Evolutionary conservation across 768 basidiomycete species (phyloP).

Genomic region (Mycena rosella): DNA sequence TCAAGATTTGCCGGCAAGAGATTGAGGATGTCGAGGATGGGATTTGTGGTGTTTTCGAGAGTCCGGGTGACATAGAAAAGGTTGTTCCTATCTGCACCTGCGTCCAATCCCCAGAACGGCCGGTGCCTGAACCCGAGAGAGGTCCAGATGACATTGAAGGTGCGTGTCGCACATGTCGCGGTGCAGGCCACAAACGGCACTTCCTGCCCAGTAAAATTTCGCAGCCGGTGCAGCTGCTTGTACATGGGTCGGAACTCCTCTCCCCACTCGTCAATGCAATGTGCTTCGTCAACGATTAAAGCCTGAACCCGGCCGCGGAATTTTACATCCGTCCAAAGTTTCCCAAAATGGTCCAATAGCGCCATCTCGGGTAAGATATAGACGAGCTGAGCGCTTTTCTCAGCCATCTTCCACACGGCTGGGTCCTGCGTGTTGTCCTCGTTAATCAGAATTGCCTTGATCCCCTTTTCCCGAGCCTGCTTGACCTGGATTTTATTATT

Average conservation of each 20-base stretch:
- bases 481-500: slow-evolving; percentile 3
- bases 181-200: slow-evolving; percentile 45
- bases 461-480: slow-evolving; percentile 10
- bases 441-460: slow-evolving; percentile 15
- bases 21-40: slow-evolving; percentile 36
- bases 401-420: slow-evolving; percentile 1
- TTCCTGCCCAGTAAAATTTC: slow-evolving; percentile 43
- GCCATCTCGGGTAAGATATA: no score
- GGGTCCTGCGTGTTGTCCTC: slow-evolving; percentile 16
- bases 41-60: slow-evolving; percentile 31
- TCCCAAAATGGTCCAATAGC: slow-evolving; percentile 40
- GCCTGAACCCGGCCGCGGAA: slow-evolving; percentile 43
- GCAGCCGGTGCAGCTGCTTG: slow-evolving; percentile 38
- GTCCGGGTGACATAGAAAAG: slow-evolving; percentile 38
- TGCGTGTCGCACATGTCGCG: slow-evolving; percentile 37
- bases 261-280: slow-evolving; percentile 51
- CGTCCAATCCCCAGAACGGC: slow-evolving; percentile 51
- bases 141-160: slow-evolving; percentile 39
- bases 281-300: slow-evolving; percentile 48
- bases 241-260: slow-evolving; percentile 44
- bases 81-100: slow-evolving; percentile 42
- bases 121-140: slow-evolving; percentile 43
- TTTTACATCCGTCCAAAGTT: slow-evolving; percentile 44
- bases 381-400: slow-evolving; percentile 13
- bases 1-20: slow-evolving; percentile 33